Base-by-base conservation (phyloP, 305 asterid species). In the Solanum hybrid region DNA sequence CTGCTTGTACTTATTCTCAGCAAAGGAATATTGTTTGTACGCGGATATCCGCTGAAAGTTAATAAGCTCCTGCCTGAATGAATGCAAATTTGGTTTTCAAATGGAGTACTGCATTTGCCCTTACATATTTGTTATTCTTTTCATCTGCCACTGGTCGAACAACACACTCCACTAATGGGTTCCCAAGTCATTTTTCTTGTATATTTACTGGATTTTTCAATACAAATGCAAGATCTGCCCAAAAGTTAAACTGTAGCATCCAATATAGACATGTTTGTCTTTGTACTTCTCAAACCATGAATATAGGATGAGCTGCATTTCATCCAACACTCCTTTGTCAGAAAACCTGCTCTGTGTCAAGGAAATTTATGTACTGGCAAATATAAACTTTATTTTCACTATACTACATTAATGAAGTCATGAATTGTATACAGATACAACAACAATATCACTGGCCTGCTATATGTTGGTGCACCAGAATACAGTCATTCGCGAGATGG, bases 261-360 rank as follows among this genome's bases (percentile, higher is more conserved):
- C 87, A 96, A 85, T 78, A 97, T 92, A 10, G 98, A 94, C 98
- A 96, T 95, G 93, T n/a, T n/a, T n/a, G n/a, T n/a, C n/a, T 97
- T 97, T 88, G 98, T 95, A 94, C 98, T 95, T 91, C 98, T 94
- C 69, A 78, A 91, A 66, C 96, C 98, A 36, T 95, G 97, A 37
- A 95, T 98, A 66, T 92, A 7, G 99, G 98, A 88, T 97, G 99
- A 88, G 95, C 98, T 29, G 98, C 98, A 81, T 95, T 98, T 98
- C 98, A 32, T 92, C 78, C 93, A 96, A 91, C 69, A 94, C 96
- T 56, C 94, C 95, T 94, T 91, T 91, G 95, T 97, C 98, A 97
- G 60, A 89, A 87, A 12, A 95, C 31, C 37, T 75, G 93, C 32
- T 92, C 92, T 2, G 94, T 10, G 31, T 1, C 27, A 11, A n/a